Percentiles rank a stretch among this genome's conserved stretches.
phyloP scores from a whole-genome alignment of 1,139 yeast genomes.

The Kodamaea derodonti region DNA sequence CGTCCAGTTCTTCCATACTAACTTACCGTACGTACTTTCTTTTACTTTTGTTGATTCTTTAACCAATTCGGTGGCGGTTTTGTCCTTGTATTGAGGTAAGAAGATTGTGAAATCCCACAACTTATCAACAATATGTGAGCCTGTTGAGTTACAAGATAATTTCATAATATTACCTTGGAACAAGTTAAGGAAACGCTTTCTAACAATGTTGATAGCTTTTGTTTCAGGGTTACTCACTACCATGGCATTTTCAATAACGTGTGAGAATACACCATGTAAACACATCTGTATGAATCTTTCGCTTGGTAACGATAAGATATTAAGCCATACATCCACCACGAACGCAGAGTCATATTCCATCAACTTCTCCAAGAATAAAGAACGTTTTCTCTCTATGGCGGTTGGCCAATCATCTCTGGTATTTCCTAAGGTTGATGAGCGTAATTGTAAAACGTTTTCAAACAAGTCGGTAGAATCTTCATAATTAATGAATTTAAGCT shows the following conservation, averaged over 20 bases:
- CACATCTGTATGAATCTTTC: constrained; percentile 69
- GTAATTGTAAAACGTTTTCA: constrained; percentile 63
- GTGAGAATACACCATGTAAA: constrained; percentile 84
- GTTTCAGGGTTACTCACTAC: constrained; percentile 39
- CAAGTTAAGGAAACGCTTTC: constrained; percentile 68
- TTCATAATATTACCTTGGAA: constrained; percentile 52
- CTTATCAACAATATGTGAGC: constrained; percentile 85
- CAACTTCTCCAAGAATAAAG: constrained; percentile 68
- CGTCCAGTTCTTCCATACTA: constrained; percentile 94
- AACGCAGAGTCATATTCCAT: constrained; percentile 63
- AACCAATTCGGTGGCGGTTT: constrained; percentile 68
- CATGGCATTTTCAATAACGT: constrained; percentile 67
- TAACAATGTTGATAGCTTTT: constrained; percentile 47
- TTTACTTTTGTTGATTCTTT: constrained; percentile 67
- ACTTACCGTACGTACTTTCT: constrained; percentile 80
- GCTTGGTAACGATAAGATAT: constrained; percentile 55
- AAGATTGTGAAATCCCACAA: constrained; percentile 77
- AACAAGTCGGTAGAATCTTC: constrained; percentile 47
- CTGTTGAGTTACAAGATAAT: constrained; percentile 82
- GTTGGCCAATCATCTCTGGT: constrained; percentile 90
- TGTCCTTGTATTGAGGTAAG: constrained; percentile 80
- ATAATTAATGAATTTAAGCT: constrained; percentile 12
- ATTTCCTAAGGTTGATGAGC: constrained; percentile 73
- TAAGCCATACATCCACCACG: constrained; percentile 54
- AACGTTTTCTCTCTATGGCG: constrained; percentile 79